phyloP scores from a whole-genome alignment of 2,329 filamentous ascomycete species.

The Neofusicoccum sp. region DNA sequence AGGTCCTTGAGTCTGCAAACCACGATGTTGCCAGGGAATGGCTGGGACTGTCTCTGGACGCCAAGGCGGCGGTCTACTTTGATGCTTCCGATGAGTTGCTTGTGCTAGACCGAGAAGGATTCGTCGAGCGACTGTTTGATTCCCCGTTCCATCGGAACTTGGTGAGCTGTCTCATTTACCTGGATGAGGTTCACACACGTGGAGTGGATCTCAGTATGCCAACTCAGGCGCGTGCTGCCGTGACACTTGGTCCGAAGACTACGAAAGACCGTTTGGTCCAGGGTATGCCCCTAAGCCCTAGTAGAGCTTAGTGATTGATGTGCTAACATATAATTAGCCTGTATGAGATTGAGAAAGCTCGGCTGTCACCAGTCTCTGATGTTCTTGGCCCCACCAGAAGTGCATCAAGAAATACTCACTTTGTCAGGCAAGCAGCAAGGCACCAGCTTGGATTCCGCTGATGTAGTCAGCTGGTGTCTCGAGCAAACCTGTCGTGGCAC shows the following conservation, averaged over 20 bases:
- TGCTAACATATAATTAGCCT: background rate
- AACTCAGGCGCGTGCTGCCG: constrained; percentile 57
- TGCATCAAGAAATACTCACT: constrained; percentile 52
- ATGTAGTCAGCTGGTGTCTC: background rate
- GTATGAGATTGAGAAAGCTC: constrained; percentile 10
- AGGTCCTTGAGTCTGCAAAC: constrained; percentile 60
- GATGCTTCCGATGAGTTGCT: constrained; percentile 54
- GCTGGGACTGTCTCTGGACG: constrained; percentile 43
- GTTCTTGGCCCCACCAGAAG: constrained; percentile 41
- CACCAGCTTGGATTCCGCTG: background rate
- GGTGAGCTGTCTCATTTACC: constrained; percentile 61
- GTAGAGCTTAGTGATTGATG: constrained; percentile 49
- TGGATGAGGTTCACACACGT: constrained; percentile 69
- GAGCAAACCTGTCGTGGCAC: background rate
- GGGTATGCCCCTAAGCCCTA: constrained; percentile 44
- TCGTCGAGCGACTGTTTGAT: constrained; percentile 50
- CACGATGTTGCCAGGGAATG: constrained; percentile 48
- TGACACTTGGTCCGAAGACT: constrained; percentile 64
- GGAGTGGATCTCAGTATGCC: constrained; percentile 68
- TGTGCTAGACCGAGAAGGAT: constrained; percentile 52
- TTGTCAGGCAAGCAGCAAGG: background rate
- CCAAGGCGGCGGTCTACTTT: constrained; percentile 53
- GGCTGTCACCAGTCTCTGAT: constrained; percentile 44
- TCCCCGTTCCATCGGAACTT: constrained; percentile 60
- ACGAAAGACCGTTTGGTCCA: constrained; percentile 70